phyloP scores from a whole-genome alignment of 2,329 filamentous ascomycete species.

The Plectosphaerella cucumerina region DNA sequence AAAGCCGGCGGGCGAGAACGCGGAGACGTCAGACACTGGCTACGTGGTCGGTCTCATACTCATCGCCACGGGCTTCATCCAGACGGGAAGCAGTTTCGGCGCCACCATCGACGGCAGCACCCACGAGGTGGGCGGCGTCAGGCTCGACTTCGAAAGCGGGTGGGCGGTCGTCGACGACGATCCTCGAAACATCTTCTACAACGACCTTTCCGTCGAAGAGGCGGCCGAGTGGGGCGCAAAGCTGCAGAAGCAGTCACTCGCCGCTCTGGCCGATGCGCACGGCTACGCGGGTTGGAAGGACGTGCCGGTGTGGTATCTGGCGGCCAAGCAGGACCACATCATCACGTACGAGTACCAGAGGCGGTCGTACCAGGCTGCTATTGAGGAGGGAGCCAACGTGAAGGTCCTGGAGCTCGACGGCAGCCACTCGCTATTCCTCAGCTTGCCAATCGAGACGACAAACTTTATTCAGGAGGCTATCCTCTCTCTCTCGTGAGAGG shows the following conservation, averaged over 20 bases:
- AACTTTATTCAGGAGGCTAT: constrained; percentile 22
- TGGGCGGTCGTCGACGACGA: constrained; percentile 32
- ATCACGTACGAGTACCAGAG: background rate
- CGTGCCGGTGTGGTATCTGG: background rate
- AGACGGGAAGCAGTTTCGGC: constrained; percentile 21
- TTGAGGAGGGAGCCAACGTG: constrained; percentile 25
- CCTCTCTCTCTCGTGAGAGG: background rate
- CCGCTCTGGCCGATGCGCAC: constrained; percentile 32
- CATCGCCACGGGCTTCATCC: constrained; percentile 38
- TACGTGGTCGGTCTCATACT: constrained; percentile 38
- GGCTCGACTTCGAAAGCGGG: constrained; percentile 32
- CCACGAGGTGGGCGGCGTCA: constrained; percentile 23
- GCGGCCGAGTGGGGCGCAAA: constrained; percentile 34
- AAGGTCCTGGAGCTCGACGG: constrained; percentile 33
- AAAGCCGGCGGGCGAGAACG: constrained; percentile 4
- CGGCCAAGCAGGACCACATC: background rate
- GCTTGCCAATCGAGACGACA: constrained; percentile 33
- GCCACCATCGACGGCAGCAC: constrained; percentile 27
- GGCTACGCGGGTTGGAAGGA: background rate
- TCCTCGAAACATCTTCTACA: constrained; percentile 40
- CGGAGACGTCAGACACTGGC: constrained; percentile 18
- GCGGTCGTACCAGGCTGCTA: background rate
- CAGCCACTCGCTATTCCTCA: constrained; percentile 46
- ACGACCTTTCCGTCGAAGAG: constrained; percentile 41
- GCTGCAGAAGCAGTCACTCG: constrained; percentile 35